Evolutionary conservation across 371 early-diverging fungal species (phyloP), one percentile per base, ranked within the genome.

Genomic region (Coemansia sp.): DNA sequence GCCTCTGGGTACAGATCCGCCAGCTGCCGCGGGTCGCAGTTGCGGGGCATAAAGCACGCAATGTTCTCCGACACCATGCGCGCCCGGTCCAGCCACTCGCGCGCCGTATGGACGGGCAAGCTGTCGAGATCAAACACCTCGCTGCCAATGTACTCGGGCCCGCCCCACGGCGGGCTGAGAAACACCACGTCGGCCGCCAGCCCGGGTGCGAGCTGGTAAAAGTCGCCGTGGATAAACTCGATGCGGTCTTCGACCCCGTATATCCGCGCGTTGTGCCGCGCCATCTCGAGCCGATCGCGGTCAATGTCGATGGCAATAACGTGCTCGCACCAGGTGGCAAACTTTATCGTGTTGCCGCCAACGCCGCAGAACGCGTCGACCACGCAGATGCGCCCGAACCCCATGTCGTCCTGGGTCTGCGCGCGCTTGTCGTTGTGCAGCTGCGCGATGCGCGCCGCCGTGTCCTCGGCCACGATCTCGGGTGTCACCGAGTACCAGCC

Each of bases 401-500:
- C 55, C 1, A 52, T 33, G 9, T 52, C 36, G 14, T 18, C 34
- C 8, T 1, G 40, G 7, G 11, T 9, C 6, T 8, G 6, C n/a
- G 32, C 34, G 34, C 1, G 32, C 31, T 31, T 34, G 29, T 39
- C 14, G 57, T 61, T 69, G 52, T 69, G 44, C 2, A 71, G 66
- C 79, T 71, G 79, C n/a, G 75, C 59, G 34, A 78, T 56, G 43
- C 95, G 85, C 48, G 81, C 61, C 0, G 97, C 95, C 18, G 93
- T 89, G 69, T 95, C 90, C 11, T 70, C 58, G 3, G 97, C 95
- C 48, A 98, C 89, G 46, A 79, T 75, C 63, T 98, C 98, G 1
- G 97, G 97, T 0, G 98, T 98, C 0, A 97, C 96, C 0, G 96
- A 95, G 78, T 88, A 98, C 98, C 97, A 96, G 7, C 94, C 90